A percentile compares a stretch with the other conserved stretches of the same genome.
Evolutionary conservation across 441 rosid species (phyloP).

Genomic region (Gossypium gossypioides): DNA sequence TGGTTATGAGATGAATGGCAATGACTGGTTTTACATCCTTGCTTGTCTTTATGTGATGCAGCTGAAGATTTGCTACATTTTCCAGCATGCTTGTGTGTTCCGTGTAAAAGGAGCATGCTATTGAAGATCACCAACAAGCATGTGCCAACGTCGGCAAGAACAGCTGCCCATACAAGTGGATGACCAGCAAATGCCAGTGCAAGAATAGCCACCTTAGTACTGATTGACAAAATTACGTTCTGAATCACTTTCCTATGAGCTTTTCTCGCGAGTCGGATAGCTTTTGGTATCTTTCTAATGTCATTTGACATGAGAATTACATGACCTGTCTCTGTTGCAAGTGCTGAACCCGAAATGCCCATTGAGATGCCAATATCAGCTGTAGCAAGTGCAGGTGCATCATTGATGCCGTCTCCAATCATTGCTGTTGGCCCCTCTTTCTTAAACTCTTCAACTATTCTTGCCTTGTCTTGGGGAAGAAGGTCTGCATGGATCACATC

Average conservation of each 20-base stretch:
- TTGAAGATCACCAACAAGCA: conserved; percentile 70
- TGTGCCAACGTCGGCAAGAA: conserved; percentile 71
- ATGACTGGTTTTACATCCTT: conserved; percentile 23
- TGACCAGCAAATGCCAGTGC: conserved; percentile 64
- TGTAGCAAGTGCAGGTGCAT: conserved; percentile 85
- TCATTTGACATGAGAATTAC: conserved; percentile 80
- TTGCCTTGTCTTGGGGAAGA: conserved; percentile 64
- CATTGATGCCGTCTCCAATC: conserved; percentile 92
- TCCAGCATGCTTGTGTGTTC: conserved; percentile 8
- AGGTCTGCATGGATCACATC: conserved; percentile 62
- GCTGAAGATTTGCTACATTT: conserved; percentile 12
- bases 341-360: conserved; percentile 88
- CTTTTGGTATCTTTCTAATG: conserved; percentile 58
- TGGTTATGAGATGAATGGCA: conserved; percentile 13
- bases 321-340: conserved; percentile 71
- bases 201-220: conserved; percentile 52
- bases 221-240: conserved; percentile 50
- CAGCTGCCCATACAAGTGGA: conserved; percentile 88
- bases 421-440: conserved; percentile 61
- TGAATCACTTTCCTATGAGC: conserved; percentile 52
- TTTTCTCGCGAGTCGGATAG: conserved; percentile 44
- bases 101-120: conserved; percentile 66
- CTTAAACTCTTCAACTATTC: conserved; percentile 39
- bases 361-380: conserved; percentile 85
- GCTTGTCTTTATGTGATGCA: conserved; percentile 7